Evolutionary conservation across 305 asterid species (phyloP).

Genomic region (Nicotiana rustica): DNA sequence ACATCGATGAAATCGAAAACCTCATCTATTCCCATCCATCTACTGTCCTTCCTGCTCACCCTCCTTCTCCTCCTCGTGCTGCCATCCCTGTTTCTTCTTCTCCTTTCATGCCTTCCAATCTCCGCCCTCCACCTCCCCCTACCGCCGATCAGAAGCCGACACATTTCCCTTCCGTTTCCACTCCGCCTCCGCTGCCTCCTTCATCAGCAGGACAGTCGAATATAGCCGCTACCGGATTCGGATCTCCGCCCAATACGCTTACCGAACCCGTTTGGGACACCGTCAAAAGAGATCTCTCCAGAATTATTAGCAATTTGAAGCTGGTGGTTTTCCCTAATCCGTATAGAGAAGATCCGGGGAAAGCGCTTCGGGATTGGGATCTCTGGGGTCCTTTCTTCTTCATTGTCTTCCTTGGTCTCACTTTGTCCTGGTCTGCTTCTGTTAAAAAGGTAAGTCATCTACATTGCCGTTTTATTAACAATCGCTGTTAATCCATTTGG

Average conservation of each 20-base stretch:
- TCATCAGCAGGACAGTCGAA: constrained; percentile 32
- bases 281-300: constrained; percentile 81
- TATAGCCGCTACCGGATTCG: constrained; percentile 64
- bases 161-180: constrained; percentile 48
- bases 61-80: constrained; percentile 81
- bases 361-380: constrained; percentile 97
- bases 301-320: constrained; percentile 91
- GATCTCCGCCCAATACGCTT: constrained; percentile 76
- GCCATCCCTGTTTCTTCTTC: constrained; percentile 78
- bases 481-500: not conserved
- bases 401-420: constrained; percentile 93
- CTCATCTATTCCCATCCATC: constrained; percentile 77
- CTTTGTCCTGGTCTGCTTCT: constrained; percentile 96
- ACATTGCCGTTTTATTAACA: not conserved
- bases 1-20: constrained; percentile 96
- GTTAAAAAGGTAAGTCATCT: constrained; percentile 71
- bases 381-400: constrained; percentile 97
- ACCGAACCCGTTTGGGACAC: constrained; percentile 99
- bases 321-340: constrained; percentile 97
- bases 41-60: constrained; percentile 77
- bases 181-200: constrained; percentile 32
- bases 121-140: constrained; percentile 56
- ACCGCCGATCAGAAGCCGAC: constrained; percentile 41
- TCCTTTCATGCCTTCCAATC: constrained; percentile 64
- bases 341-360: constrained; percentile 92